A percentile compares a stretch with the other conserved stretches of the same genome.
Conservation (phyloP, 202 grass and related monocot genomes). For the Saccharum hybrid region DNA sequence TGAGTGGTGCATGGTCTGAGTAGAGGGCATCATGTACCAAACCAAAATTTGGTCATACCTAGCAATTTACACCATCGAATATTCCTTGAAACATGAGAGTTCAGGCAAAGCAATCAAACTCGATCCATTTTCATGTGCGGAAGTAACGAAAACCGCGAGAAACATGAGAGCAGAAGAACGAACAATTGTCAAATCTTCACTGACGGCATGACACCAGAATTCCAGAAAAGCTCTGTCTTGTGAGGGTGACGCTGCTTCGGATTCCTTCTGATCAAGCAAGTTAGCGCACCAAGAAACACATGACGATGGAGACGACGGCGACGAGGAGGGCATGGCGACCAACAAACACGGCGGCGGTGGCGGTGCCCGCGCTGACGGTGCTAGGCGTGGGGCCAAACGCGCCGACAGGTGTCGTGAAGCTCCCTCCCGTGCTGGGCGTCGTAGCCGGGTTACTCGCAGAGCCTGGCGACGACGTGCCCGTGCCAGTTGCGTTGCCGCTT, state of each 20-base stretch:
- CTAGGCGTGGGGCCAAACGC: conserved; percentile 42
- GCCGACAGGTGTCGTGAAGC: conserved; percentile 44
- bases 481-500: neutral
- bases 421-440: conserved; percentile 45
- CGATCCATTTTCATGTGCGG: neutral
- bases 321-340: conserved; percentile 19
- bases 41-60: neutral
- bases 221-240: neutral
- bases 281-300: conserved; percentile 31
- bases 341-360: neutral
- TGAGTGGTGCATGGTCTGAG: neutral
- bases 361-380: conserved; percentile 24
- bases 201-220: neutral
- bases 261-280: neutral
- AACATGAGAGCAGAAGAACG: neutral
- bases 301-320: conserved; percentile 25
- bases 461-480: conserved; percentile 20
- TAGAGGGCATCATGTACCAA: neutral
- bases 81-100: neutral
- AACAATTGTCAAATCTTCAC: conserved; percentile 9
- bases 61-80: neutral
- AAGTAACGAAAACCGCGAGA: neutral
- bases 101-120: conserved; percentile 2
- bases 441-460: conserved; percentile 7
- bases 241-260: neutral